phyloP scores from a whole-genome alignment of 805 yeast species.

The Candida dajiaensis region DNA sequence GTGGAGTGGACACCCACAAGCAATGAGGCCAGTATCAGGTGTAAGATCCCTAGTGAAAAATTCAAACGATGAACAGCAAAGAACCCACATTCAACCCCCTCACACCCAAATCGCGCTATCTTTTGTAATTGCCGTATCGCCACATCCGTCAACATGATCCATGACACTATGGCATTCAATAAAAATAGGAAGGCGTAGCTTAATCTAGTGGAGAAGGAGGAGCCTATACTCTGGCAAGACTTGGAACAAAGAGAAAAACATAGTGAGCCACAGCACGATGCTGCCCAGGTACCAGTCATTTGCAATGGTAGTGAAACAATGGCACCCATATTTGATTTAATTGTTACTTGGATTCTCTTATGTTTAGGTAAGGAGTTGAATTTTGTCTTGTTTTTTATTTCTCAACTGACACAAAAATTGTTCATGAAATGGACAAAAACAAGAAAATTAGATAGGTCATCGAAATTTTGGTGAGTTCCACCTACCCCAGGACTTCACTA shows the following conservation, averaged over 20 bases:
- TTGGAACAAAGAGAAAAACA: constrained; percentile 60
- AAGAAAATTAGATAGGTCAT: too few species aligned
- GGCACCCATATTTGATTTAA: constrained; percentile 16
- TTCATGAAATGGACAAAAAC: too few species aligned
- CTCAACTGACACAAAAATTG: background rate
- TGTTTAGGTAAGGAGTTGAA: background rate
- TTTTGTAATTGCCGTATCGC: constrained; percentile 68
- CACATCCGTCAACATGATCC: constrained; percentile 88
- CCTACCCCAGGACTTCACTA: too few species aligned
- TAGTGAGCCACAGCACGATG: constrained; percentile 81
- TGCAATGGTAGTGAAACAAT: constrained; percentile 65
- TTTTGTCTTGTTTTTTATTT: background rate
- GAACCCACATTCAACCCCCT: constrained; percentile 85
- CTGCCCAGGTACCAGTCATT: constrained; percentile 51
- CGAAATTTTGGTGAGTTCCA: too few species aligned
- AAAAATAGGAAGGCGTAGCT: constrained; percentile 78
- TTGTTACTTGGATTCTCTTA: background rate
- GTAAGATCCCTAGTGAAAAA: constrained; percentile 79
- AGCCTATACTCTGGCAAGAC: constrained; percentile 47
- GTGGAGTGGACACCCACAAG: constrained; percentile 75
- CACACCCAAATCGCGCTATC: constrained; percentile 66
- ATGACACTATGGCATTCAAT: constrained; percentile 75
- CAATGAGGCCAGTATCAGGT: constrained; percentile 60
- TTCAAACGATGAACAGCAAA: constrained; percentile 91
- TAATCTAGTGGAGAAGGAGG: constrained; percentile 75